Base-by-base conservation (phyloP, 2,329 filamentous ascomycete species). In the Calonectria henricotiae region DNA sequence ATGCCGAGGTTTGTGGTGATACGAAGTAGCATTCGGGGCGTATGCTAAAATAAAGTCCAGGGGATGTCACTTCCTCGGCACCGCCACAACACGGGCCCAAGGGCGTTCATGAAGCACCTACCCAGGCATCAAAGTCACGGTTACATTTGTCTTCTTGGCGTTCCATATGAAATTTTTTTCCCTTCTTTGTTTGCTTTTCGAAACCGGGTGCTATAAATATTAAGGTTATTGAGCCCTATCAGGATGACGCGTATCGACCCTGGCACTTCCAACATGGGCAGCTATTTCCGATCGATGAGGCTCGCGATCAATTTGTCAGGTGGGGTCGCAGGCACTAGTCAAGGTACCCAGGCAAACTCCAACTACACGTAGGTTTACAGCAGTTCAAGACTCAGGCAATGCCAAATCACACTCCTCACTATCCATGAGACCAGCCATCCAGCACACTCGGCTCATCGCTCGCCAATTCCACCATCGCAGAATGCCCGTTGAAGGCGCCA, bases 401-500 rank as follows among this genome's bases (percentile, higher is more conserved):
- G 23, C 44, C 11, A 17, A 27, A 25, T 43, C 20, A 23, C 27
- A 46, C 15, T 32, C 39, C 46, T 9, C 47, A 47, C 44, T 60
- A 39, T 68, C 55, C 46, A 80, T 78, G 77, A 75, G 61, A 43
- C 65, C 70, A 27, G 27, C 73, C 37, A 37, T 72, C 25, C 72
- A 75, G 55, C 79, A 80, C 65, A 80, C 72, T 46, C 74, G 65
- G 11, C 79, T 79, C 51, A 72, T 81, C 49, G 49, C 75, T 46
- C 73, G 74, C 15, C 79, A 82, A 70, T 75, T 80, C 49, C 71
- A 75, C n/a, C 72, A 72, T 67, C 73, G 72, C 43, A 82, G 80
- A 76, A 65, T 77, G n/a, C 30, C 76, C 17, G 55, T 55, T 39
- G 51, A 55, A 69, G 37, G 54, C 54, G 69, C 32, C 60, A 39